These are phyloP conservation scores for Nitzschia inconspicua DNA, from an alignment of 108 stramenopile genomes.

Conservation along the genomic window DNA sequence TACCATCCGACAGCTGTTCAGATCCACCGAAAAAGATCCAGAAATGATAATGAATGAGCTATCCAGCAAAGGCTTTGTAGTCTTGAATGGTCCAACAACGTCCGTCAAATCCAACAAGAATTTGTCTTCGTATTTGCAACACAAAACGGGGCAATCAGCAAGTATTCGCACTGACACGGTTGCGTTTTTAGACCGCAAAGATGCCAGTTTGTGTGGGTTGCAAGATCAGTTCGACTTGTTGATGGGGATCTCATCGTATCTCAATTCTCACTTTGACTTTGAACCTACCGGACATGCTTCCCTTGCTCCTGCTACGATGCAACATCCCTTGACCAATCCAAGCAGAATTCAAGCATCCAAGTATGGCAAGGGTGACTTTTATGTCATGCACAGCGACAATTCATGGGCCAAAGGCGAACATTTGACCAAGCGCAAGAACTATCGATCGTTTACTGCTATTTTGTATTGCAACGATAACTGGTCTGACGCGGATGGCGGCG, in stretches of 20 bases:
- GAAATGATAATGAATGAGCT: constrained; percentile 1
- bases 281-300: constrained; percentile 5
- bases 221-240: constrained; percentile 32
- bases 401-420: background rate
- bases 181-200: constrained; percentile 20
- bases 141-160: constrained; percentile 21
- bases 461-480: constrained; percentile 44
- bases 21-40: no score
- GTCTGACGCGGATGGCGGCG: constrained; percentile 26
- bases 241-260: constrained; percentile 26
- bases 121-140: background rate
- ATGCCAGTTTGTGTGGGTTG: constrained; percentile 28
- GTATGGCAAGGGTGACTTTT: constrained; percentile 35
- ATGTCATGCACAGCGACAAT: constrained; percentile 36
- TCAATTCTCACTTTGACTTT: constrained; percentile 25
- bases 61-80: constrained; percentile 24
- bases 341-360: constrained; percentile 30
- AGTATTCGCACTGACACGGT: constrained; percentile 30
- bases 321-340: constrained; percentile 35
- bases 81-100: constrained; percentile 13
- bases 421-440: constrained; percentile 13
- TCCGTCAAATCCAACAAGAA: background rate
- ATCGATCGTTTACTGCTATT: constrained; percentile 31
- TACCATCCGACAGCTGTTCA: background rate
- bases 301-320: constrained; percentile 25